phyloP scores from a whole-genome alignment of 2,329 filamentous ascomycete species.

The Epichloe uncinata region DNA sequence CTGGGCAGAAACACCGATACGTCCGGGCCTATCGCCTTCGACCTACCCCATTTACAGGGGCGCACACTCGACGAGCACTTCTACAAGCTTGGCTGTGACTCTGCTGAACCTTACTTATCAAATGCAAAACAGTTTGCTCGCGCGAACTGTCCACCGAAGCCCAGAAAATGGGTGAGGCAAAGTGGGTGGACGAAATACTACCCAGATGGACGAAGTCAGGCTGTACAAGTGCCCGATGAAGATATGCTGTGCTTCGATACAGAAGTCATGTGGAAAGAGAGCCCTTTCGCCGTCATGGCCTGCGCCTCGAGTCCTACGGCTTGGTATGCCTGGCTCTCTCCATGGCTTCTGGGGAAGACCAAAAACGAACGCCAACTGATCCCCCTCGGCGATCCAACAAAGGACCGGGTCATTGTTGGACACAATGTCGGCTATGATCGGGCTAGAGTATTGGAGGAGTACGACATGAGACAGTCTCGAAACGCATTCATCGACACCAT shows the following conservation, averaged over 20 bases:
- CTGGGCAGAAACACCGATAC: slow-evolving; percentile 81
- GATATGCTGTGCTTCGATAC: slow-evolving; percentile 84
- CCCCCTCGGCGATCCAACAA: slow-evolving; percentile 64
- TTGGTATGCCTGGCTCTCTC: slow-evolving; percentile 97
- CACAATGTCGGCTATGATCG: slow-evolving; percentile 96
- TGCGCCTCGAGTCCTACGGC: slow-evolving; percentile 79
- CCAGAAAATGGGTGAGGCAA: slow-evolving; percentile 57
- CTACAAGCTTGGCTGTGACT: slow-evolving; percentile 71
- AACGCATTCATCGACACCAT: slow-evolving; percentile 94
- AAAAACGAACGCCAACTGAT: slow-evolving; percentile 68
- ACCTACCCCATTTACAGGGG: slow-evolving; percentile 70
- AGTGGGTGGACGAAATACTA: slow-evolving; percentile 96
- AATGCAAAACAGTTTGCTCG: slow-evolving; percentile 62
- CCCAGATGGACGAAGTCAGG: slow-evolving; percentile 54
- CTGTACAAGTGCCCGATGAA: slow-evolving; percentile 65
- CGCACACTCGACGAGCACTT: slow-evolving; percentile 87
- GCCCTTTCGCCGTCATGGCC: slow-evolving; percentile 89
- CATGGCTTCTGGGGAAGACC: slow-evolving; percentile 84
- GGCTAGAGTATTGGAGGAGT: slow-evolving; percentile 79
- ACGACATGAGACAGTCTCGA: slow-evolving; percentile 65
- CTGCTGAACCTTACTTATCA: slow-evolving; percentile 70
- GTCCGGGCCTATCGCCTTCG: slow-evolving; percentile 64
- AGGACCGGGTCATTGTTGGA: slow-evolving; percentile 69
- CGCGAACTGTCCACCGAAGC: slow-evolving; percentile 43
- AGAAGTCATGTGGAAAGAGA: slow-evolving; percentile 92